Conservation (phyloP, 169 alveolate genomes). For the Eimeria tenella region DNA sequence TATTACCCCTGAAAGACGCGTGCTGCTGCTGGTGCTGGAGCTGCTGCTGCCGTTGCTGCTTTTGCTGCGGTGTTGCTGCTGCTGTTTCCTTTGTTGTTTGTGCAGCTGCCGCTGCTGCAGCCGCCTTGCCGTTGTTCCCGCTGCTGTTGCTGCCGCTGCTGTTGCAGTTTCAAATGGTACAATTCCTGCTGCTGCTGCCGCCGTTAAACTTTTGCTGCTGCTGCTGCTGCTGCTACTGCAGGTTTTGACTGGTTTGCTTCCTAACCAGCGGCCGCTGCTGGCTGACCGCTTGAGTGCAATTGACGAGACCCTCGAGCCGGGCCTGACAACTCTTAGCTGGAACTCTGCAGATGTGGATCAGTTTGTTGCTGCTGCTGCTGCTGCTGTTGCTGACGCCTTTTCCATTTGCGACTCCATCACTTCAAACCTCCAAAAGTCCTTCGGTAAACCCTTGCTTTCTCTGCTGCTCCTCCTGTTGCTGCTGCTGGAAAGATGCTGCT, state of each 20-base stretch:
- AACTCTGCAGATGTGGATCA: conserved; percentile 89
- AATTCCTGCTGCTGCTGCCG: too few relatives aligned
- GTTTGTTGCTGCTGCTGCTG: conserved; percentile 89
- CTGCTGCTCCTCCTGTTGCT: not conserved
- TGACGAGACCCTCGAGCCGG: conserved; percentile 92
- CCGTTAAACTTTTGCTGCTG: too few relatives aligned
- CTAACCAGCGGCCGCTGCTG: conserved; percentile 95
- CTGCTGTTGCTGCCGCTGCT: too few relatives aligned
- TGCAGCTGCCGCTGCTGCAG: too few relatives aligned
- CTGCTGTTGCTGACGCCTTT: conserved; percentile 89
- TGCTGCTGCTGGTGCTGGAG: too few relatives aligned
- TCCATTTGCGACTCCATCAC: conserved; percentile 92
- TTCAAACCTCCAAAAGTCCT: conserved; percentile 86
- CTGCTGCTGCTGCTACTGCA: not conserved
- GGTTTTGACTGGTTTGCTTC: conserved; percentile 91
- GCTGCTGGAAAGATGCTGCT: not conserved
- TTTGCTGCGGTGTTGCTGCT: too few relatives aligned
- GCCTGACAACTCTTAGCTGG: conserved; percentile 93
- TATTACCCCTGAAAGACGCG: too few relatives aligned
- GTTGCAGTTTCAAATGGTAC: too few relatives aligned
- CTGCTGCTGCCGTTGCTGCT: too few relatives aligned
- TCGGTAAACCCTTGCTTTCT: not conserved
- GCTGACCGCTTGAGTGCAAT: conserved; percentile 91
- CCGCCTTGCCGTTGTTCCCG: too few relatives aligned
- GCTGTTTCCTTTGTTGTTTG: too few relatives aligned